These are phyloP conservation scores for Seiridium cupressi DNA, from an alignment of 2,329 filamentous ascomycete species.

Conservation along the genomic window DNA sequence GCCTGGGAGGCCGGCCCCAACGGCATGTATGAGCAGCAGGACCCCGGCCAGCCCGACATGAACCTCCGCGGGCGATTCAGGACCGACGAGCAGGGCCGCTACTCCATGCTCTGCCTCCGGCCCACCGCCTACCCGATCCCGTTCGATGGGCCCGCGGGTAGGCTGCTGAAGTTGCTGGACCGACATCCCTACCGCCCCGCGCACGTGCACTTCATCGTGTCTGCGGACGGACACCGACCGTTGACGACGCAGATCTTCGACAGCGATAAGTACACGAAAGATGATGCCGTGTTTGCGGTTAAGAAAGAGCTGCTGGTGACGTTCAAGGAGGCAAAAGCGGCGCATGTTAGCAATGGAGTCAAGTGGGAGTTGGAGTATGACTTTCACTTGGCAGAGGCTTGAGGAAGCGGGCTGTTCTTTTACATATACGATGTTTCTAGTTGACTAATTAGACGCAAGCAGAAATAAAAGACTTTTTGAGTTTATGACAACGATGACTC, in stretches of 20 bases:
- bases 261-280: constrained; percentile 55
- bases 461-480: no score
- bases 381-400: constrained; percentile 43
- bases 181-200: constrained; percentile 56
- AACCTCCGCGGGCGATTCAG: constrained; percentile 73
- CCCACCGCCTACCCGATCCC: constrained; percentile 56
- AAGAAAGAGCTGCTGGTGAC: constrained; percentile 47
- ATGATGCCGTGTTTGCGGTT: constrained; percentile 53
- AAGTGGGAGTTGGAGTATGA: constrained; percentile 61
- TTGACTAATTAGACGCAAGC: no score
- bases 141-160: constrained; percentile 50
- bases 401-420: neutral
- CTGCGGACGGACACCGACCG: constrained; percentile 35
- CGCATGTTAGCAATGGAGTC: constrained; percentile 44
- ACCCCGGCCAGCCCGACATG: constrained; percentile 64
- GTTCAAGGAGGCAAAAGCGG: constrained; percentile 47
- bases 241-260: constrained; percentile 77
- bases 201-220: constrained; percentile 59
- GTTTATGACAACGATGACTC: no score
- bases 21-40: constrained; percentile 70
- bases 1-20: constrained; percentile 82
- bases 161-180: constrained; percentile 52
- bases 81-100: constrained; percentile 64
- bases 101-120: constrained; percentile 59
- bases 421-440: no score